Base-by-base conservation (phyloP, 495 filamentous ascomycete genomes). In the Aspergillus sclerotiicarbonarius region DNA sequence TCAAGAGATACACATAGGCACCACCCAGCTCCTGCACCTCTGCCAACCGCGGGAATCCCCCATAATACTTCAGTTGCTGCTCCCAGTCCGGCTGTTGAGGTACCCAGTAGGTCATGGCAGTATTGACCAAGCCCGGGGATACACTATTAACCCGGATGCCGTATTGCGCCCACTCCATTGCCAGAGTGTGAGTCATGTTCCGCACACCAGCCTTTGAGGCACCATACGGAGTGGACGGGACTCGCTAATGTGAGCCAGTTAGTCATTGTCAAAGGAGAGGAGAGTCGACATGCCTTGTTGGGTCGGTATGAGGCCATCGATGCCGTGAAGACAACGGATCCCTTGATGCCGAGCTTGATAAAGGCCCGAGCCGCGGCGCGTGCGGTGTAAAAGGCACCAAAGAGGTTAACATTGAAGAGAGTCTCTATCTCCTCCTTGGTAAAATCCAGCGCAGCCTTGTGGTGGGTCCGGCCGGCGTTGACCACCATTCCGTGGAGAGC, bases 131-230 rank as follows among this genome's bases (percentile, higher is more conserved):
- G 0, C 76, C 76, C 10, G 76, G 74, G 4, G 68, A 72, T 1
- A 74, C 66, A 44, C 65, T 69, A 63, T 76, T 75, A 9, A 79
- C 73, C 2, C 76, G 73, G 55, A 81, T 81, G 18, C 71, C 71
- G 56, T 80, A 64, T 29, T 71, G 64, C 18, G 74, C 74, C 76
- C 75, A 80, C 56, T 80, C 76, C 75, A 79, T 78, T 9, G 76
- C 75, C 3, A 78, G 63, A 0, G 76, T 78, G 46, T 78, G 75
- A 19, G 67, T 66, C 67, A 74, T 67, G 53, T 70, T 68, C 7
- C 65, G 69, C 29, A 72, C 53, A 6, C 62, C 69, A 15, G 67
- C 69, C 45, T 71, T 72, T 2, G 71, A 69, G 18, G 69, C 69
- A 25, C 66, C 66, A 39, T 70, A 70, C 29, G 70, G 70, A 18